Evolutionary conservation across 2,329 filamentous ascomycete genomes (phyloP).

Genomic region (Penicillium polonicum): DNA sequence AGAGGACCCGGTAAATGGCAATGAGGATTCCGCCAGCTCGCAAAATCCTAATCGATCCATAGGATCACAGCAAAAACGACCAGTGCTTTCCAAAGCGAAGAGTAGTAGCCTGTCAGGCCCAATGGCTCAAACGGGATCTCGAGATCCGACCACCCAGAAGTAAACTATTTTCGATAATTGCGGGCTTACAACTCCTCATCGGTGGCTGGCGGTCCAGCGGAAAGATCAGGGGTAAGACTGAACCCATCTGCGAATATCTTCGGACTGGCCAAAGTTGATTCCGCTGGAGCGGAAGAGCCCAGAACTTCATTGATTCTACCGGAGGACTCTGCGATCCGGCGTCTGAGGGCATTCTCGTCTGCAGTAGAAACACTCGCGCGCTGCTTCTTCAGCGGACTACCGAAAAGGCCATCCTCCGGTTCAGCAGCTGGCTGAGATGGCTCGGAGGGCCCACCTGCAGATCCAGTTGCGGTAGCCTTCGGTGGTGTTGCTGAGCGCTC

Average conservation of each 20-base stretch:
- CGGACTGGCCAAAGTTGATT: slow-evolving; percentile 7
- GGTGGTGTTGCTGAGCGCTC: slow-evolving; percentile 41
- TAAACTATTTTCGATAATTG: background rate
- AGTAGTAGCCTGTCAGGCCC: background rate
- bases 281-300: slow-evolving; percentile 20
- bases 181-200: slow-evolving; percentile 34
- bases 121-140: background rate
- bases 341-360: slow-evolving; percentile 42
- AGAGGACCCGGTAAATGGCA: background rate
- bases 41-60: background rate
- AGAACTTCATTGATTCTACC: slow-evolving; percentile 40
- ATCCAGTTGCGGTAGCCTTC: slow-evolving; percentile 20
- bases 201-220: slow-evolving; percentile 17
- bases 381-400: slow-evolving; percentile 50
- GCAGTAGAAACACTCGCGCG: slow-evolving; percentile 46
- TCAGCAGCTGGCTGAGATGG: slow-evolving; percentile 23
- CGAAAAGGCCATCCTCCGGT: slow-evolving; percentile 39
- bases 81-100: slow-evolving; percentile 1
- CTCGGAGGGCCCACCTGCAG: slow-evolving; percentile 17
- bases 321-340: slow-evolving; percentile 42
- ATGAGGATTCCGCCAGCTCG: background rate
- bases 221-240: slow-evolving; percentile 5
- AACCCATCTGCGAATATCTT: slow-evolving; percentile 20
- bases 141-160: slow-evolving; percentile 1
- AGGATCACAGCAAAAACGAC: background rate